These are phyloP conservation scores for Monilinia polystroma DNA, from an alignment of 2,329 filamentous ascomycete species.

Conservation along the genomic window DNA sequence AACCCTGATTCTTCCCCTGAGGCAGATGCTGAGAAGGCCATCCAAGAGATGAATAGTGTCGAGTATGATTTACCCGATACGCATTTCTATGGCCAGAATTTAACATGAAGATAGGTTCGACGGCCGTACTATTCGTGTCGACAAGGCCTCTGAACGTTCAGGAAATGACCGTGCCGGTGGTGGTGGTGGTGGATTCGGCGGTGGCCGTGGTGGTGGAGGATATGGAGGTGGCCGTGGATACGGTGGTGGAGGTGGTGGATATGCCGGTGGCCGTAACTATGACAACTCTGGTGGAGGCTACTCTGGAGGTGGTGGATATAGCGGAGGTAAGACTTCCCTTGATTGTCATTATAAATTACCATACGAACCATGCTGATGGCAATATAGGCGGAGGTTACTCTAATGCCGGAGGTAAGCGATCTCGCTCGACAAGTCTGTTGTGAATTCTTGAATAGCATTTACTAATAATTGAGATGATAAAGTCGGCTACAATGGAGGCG, in stretches of 20 bases:
- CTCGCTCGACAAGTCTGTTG: constrained; percentile 17
- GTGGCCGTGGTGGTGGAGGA: constrained; percentile 41
- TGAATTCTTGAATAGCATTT: constrained; percentile 13
- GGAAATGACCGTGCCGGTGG: constrained; percentile 41
- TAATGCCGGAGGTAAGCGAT: constrained; percentile 32
- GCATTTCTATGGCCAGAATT: constrained; percentile 24
- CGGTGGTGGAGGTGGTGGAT: constrained; percentile 47
- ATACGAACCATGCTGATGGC: constrained; percentile 3
- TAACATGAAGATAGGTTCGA: constrained; percentile 66
- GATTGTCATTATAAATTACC: neutral
- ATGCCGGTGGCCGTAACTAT: constrained; percentile 36
- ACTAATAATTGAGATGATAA: constrained; percentile 22
- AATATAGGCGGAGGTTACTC: constrained; percentile 20
- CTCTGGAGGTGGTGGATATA: constrained; percentile 32
- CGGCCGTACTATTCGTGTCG: constrained; percentile 89
- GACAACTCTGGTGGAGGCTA: constrained; percentile 35
- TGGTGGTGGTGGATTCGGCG: constrained; percentile 42
- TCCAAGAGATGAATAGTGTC: constrained; percentile 78
- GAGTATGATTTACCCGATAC: constrained; percentile 62
- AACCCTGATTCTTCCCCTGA: constrained; percentile 44
- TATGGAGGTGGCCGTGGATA: constrained; percentile 43
- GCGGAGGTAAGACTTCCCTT: constrained; percentile 19
- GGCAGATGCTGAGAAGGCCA: constrained; percentile 72
- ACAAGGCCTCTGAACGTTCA: constrained; percentile 70
- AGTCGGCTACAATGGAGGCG: constrained; percentile 22